Evolutionary conservation across 371 early-diverging fungal genomes (phyloP).

Genomic region (Smittium culicis): DNA sequence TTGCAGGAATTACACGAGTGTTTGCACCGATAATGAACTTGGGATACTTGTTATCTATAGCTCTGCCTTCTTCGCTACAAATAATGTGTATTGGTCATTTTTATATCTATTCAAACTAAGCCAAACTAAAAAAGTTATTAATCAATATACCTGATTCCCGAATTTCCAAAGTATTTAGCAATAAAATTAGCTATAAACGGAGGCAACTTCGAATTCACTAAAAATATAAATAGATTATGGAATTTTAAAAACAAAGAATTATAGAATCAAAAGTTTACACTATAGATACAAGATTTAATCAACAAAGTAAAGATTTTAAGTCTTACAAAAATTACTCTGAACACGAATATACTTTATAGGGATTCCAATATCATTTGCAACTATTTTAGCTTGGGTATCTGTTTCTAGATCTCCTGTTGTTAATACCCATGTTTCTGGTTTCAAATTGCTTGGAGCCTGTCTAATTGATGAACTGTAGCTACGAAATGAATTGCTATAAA

Average conservation of each 20-base stretch:
- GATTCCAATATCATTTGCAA: constrained; percentile 3
- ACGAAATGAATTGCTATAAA: no score
- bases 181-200: not conserved
- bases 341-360: not conserved
- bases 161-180: not conserved
- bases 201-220: constrained; percentile 1
- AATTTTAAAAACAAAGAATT: not conserved
- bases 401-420: constrained; percentile 4
- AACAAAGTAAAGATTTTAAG: not conserved
- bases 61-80: not conserved
- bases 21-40: constrained; percentile 4
- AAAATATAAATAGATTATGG: not conserved
- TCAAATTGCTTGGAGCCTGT: not conserved
- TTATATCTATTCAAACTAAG: not conserved
- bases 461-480: not conserved
- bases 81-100: not conserved
- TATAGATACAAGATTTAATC: not conserved
- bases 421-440: constrained; percentile 6
- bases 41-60: not conserved
- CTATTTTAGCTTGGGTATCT: not conserved
- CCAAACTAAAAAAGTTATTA: not conserved
- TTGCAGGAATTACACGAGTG: constrained; percentile 2
- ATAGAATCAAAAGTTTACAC: not conserved
- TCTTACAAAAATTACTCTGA: not conserved
- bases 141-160: constrained; percentile 4